A percentile compares a stretch with the other conserved stretches of the same genome.
Conservation (phyloP, 768 basidiomycete genomes). For the Pisolithus albus region DNA sequence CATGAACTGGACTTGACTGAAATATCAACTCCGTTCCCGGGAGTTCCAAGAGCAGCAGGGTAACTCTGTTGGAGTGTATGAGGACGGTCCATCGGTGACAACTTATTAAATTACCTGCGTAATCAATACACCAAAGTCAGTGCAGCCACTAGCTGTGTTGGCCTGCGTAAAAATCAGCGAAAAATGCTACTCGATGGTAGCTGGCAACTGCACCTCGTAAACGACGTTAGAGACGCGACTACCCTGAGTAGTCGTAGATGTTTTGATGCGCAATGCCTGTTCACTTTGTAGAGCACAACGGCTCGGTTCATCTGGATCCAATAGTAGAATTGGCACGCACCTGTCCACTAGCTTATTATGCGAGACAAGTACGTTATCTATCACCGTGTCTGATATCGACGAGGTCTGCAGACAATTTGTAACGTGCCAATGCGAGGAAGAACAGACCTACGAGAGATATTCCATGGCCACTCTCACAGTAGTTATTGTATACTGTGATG, state of each 20-base stretch:
- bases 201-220: slow-evolving; percentile 33
- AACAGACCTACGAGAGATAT: slow-evolving; percentile 39
- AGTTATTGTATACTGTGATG: slow-evolving; percentile 44
- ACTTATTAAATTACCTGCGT: slow-evolving; percentile 20
- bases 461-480: slow-evolving; percentile 56
- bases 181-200: not conserved
- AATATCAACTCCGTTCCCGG: slow-evolving; percentile 51
- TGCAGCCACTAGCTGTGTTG: slow-evolving; percentile 46
- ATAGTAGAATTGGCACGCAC: slow-evolving; percentile 19
- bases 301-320: not conserved
- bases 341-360: slow-evolving; percentile 52
- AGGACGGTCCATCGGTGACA: no score
- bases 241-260: slow-evolving; percentile 35
- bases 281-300: slow-evolving; percentile 25
- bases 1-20: slow-evolving; percentile 36
- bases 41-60: slow-evolving; percentile 42
- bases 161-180: slow-evolving; percentile 24
- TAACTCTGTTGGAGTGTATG: slow-evolving; percentile 39
- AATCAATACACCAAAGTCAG: slow-evolving; percentile 50
- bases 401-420: slow-evolving; percentile 40
- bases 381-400: slow-evolving; percentile 38
- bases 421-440: not conserved
- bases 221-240: slow-evolving; percentile 45
- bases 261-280: slow-evolving; percentile 61
- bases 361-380: slow-evolving; percentile 41